phyloP scores from a whole-genome alignment of 2,329 filamentous ascomycete genomes.

The Neofusicoccum sp. region DNA sequence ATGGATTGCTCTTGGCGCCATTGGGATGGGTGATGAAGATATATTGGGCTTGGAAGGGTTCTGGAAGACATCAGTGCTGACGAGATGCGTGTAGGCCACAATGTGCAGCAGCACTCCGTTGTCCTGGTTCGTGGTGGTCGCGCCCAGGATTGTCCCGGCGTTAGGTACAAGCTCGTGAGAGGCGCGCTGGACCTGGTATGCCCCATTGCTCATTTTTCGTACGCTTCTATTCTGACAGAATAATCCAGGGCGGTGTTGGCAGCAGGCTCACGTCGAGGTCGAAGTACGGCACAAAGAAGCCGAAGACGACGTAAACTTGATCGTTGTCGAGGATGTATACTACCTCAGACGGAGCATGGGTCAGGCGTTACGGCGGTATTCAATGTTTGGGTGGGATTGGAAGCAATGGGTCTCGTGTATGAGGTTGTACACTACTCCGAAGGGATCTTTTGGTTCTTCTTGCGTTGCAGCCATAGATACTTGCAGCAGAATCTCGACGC shows the following conservation, averaged over 20 bases:
- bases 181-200: conserved; percentile 90
- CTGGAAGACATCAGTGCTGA: no score
- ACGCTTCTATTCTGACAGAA: conserved; percentile 24
- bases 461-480: no score
- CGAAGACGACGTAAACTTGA: conserved; percentile 59
- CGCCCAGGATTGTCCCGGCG: conserved; percentile 96
- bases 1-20: not conserved
- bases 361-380: not conserved
- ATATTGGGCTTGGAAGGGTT: not conserved
- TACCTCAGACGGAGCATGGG: not conserved
- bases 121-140: conserved; percentile 92
- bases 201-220: conserved; percentile 24
- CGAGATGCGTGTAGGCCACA: conserved; percentile 62
- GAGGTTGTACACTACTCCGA: not conserved
- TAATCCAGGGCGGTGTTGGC: conserved; percentile 76
- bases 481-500: no score
- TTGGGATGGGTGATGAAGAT: not conserved
- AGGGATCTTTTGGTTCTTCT: not conserved
- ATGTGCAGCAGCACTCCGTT: conserved; percentile 97
- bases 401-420: not conserved
- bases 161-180: conserved; percentile 89
- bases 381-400: not conserved
- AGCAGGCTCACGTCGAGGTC: conserved; percentile 81
- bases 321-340: not conserved
- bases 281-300: conserved; percentile 99